Conservation (phyloP, 2,329 filamentous ascomycete genomes). For the Talaromyces sp. region DNA sequence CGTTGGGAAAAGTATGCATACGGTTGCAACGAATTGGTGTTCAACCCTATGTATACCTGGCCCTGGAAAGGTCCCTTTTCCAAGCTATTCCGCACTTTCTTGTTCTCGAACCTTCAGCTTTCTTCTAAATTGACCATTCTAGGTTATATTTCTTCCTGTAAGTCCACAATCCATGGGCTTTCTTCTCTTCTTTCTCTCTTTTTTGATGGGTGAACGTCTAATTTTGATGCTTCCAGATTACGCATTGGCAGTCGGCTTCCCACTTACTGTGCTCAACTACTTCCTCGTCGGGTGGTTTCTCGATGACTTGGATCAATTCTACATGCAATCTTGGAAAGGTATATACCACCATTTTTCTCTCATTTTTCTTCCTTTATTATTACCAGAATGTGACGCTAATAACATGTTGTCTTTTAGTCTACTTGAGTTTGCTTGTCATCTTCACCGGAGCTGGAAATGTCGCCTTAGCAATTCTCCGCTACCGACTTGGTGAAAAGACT, state of each 20-base stretch:
- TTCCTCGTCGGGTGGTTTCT: slow-evolving; percentile 69
- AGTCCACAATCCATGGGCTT: too few species aligned
- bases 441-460: slow-evolving; percentile 63
- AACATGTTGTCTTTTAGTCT: slow-evolving; percentile 14
- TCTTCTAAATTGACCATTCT: slow-evolving; percentile 68
- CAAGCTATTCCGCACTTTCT: slow-evolving; percentile 70
- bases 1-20: slow-evolving; percentile 80
- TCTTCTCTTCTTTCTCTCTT: too few species aligned
- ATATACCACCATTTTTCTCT: slow-evolving; percentile 49
- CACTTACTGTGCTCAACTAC: slow-evolving; percentile 68
- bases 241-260: slow-evolving; percentile 64
- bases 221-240: slow-evolving; percentile 45
- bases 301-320: slow-evolving; percentile 63
- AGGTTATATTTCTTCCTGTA: slow-evolving; percentile 64
- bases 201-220: too few species aligned
- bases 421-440: slow-evolving; percentile 54
- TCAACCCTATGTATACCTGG: slow-evolving; percentile 74
- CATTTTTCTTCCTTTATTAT: slow-evolving; percentile 19
- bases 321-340: slow-evolving; percentile 61
- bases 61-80: slow-evolving; percentile 71
- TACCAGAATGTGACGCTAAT: slow-evolving; percentile 21
- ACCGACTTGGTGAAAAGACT: slow-evolving; percentile 55
- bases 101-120: slow-evolving; percentile 60
- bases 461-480: slow-evolving; percentile 60
- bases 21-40: slow-evolving; percentile 77